Percentiles rank a stretch among this genome's conserved stretches.
Conservation (phyloP, 164 flowering plant species). For the Liquidambar formosana region DNA sequence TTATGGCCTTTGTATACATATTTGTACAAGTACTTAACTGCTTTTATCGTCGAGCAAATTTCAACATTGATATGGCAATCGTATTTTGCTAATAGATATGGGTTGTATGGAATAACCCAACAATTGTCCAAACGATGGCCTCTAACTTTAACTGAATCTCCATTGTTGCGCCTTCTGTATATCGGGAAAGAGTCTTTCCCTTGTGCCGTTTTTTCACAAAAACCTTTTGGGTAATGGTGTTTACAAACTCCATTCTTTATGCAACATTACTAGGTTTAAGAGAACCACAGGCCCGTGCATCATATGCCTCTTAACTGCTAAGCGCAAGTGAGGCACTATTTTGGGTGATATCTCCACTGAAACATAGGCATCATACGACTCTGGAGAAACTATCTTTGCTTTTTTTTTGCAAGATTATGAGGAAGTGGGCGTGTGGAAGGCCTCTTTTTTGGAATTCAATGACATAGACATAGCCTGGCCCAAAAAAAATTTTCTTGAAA, state of each 20-base stretch:
- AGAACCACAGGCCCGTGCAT: background rate
- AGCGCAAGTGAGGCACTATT: background rate
- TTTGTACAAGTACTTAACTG: background rate
- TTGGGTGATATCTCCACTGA: background rate
- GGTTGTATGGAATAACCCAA: background rate
- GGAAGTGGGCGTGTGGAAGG: background rate
- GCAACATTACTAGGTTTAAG: background rate
- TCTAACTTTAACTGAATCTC: background rate
- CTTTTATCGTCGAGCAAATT: background rate
- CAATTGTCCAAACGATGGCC: background rate
- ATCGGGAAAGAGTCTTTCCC: background rate
- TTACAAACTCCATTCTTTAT: no score
- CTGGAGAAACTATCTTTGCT: background rate
- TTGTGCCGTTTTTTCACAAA: background rate
- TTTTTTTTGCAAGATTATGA: background rate
- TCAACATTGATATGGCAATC: background rate
- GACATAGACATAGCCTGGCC: background rate
- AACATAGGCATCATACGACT: background rate
- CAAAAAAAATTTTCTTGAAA: background rate
- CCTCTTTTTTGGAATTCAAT: conserved; percentile 1
- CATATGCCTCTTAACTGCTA: background rate
- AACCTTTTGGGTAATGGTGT: background rate
- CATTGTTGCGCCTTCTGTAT: background rate
- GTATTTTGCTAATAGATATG: no score
- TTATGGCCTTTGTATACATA: background rate